phyloP scores from a whole-genome alignment of 805 yeast species.

The Candida nonsorbophila region DNA sequence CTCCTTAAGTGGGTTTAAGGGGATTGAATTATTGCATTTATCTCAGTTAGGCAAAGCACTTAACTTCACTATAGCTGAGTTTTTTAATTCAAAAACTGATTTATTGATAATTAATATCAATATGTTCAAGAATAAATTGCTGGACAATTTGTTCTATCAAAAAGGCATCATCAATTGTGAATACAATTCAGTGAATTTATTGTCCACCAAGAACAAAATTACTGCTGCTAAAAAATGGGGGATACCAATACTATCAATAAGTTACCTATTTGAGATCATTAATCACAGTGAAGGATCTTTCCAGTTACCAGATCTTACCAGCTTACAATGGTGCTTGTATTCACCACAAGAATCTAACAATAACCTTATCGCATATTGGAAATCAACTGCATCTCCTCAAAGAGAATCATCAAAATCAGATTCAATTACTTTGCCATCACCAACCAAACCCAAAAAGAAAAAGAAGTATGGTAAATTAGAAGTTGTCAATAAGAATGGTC shows the following conservation, averaged over 20 bases:
- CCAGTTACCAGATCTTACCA: slow-evolving; percentile 36
- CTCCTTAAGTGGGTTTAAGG: slow-evolving; percentile 69
- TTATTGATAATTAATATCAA: slow-evolving; percentile 51
- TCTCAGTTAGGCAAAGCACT: slow-evolving; percentile 54
- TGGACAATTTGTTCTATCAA: slow-evolving; percentile 34
- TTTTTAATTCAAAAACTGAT: slow-evolving; percentile 48
- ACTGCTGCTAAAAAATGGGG: slow-evolving; percentile 53
- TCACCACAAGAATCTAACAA: slow-evolving; percentile 31
- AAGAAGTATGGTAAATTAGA: slow-evolving; percentile 40
- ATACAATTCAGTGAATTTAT: slow-evolving; percentile 23
- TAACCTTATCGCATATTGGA: slow-evolving; percentile 8
- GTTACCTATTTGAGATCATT: slow-evolving; percentile 50
- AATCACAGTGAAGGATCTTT: slow-evolving; percentile 20
- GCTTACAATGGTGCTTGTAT: slow-evolving; percentile 51
- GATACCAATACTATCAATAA: slow-evolving; percentile 54
- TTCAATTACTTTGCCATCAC: slow-evolving; percentile 45
- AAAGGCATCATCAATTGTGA: slow-evolving; percentile 31
- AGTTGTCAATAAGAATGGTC: no score
- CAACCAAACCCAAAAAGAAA: slow-evolving; percentile 40
- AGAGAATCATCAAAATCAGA: slow-evolving; percentile 4
- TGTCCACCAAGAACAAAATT: slow-evolving; percentile 49
- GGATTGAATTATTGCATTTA: slow-evolving; percentile 68
- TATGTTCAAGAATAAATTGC: slow-evolving; percentile 37
- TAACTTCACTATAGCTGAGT: slow-evolving; percentile 46
- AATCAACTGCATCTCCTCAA: not conserved